Base-by-base conservation (phyloP, 2,329 filamentous ascomycete genomes). In the Leptosphaerulina australis region DNA sequence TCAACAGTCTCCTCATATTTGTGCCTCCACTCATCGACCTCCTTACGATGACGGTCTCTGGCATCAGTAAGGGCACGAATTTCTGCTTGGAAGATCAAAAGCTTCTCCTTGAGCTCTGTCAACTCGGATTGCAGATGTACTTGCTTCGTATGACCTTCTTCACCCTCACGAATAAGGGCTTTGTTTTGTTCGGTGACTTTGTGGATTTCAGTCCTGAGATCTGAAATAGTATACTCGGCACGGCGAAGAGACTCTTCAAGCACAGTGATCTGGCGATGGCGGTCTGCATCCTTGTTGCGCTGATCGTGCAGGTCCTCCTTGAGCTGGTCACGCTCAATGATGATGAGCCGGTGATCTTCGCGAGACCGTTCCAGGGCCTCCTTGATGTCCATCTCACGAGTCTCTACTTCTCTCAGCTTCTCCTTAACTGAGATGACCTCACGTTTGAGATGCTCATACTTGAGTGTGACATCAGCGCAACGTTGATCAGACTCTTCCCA, bases 1-100 rank as follows among this genome's bases (percentile, higher is more conserved):
- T 63, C 60, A 4, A 58, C 56, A 4, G 61, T 53, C 22, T 62
- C 59, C 18, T 63, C 59, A 28, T 64, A 64, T 46, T 63, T 64
- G 51, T 59, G 55, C 31, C 57, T 60, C 62, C 60, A 62, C 18
- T 55, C 56, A 37, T 55, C 47, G 9, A 63, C 49, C 17, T 64
- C 62, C 18, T 53, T 52, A 28, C 55, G 53, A 6, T 52, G 53
- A 36, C 60, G 62, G 28, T 63, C 59, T 9, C 60, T 59, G 0
- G 50, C 56, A 17, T 59, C 56, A 7, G 53, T 57, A 10, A 63
- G 28, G 41, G 46, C 58, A 33, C 52, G 56, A n/a, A 61, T 58
- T n/a, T 65, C 59, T 7, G 59, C 48, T 24, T 65, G 57, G 35
- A 59, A 53, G 10, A 63, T 40, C 3, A 56, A 26, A 7, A 62